Conservation (phyloP, 352 stramenopile species). For the Globisporangium camurandrum region DNA sequence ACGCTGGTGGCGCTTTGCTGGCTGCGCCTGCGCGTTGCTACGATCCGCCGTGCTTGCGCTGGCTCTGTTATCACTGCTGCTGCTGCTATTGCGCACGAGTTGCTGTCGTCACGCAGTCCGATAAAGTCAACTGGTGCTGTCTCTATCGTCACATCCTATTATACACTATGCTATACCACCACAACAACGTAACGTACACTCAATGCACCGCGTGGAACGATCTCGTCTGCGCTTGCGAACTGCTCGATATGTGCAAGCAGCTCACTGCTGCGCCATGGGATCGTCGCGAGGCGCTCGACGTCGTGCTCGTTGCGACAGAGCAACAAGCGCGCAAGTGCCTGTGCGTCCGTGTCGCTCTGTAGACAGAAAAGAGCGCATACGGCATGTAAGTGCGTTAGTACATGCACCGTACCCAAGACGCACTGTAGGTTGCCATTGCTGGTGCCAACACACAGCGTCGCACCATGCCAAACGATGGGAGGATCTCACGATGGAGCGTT, state of each 20-base stretch:
- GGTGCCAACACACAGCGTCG: background rate
- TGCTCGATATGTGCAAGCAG: constrained; percentile 38
- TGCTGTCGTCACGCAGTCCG: constrained; percentile 12
- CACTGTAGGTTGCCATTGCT: background rate
- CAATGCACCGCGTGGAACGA: constrained; percentile 51
- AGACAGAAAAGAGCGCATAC: too few species aligned
- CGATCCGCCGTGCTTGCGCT: constrained; percentile 8
- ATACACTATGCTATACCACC: background rate
- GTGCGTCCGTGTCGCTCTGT: constrained; percentile 39
- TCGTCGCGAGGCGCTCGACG: constrained; percentile 22
- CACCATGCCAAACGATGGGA: constrained; percentile 32
- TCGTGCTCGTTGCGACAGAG: constrained; percentile 38
- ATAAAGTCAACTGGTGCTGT: too few species aligned
- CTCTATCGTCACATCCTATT: too few species aligned
- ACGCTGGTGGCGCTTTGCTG: too few species aligned
- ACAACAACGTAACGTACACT: constrained; percentile 20
- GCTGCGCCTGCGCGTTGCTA: too few species aligned
- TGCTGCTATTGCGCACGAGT: constrained; percentile 26
- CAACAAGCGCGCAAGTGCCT: constrained; percentile 46
- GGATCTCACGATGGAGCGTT: constrained; percentile 68
- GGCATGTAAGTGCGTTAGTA: too few species aligned
- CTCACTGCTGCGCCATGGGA: constrained; percentile 40
- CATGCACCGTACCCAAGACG: background rate
- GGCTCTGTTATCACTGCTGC: constrained; percentile 10
- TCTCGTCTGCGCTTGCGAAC: constrained; percentile 57